A percentile compares a stretch with the other conserved stretches of the same genome.
phyloP scores from a whole-genome alignment of 2,329 filamentous ascomycete genomes.

The Trichoderma hamatum region DNA sequence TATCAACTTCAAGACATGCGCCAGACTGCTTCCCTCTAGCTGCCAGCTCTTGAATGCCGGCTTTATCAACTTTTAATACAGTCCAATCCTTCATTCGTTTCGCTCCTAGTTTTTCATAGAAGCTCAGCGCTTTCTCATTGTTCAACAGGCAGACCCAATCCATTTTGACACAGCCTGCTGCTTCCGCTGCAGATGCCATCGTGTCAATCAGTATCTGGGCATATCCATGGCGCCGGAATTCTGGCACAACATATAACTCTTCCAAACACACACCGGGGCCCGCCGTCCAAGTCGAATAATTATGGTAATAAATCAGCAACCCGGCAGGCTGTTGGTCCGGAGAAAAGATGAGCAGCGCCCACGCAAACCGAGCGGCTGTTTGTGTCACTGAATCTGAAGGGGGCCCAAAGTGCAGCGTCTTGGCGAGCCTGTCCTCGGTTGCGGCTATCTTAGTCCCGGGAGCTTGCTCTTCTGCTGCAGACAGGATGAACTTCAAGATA shows the following conservation, averaged over 20 bases:
- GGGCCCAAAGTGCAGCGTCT: background rate
- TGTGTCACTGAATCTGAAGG: background rate
- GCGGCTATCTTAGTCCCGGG: background rate
- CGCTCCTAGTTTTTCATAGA: slow-evolving; percentile 2
- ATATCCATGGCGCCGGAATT: slow-evolving; percentile 6
- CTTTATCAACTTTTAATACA: background rate
- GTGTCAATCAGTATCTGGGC: background rate
- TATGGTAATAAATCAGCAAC: background rate
- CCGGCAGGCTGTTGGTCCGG: background rate
- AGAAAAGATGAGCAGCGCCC: slow-evolving; percentile 7
- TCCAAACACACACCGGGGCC: slow-evolving; percentile 4
- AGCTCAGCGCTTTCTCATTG: background rate
- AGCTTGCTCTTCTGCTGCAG: slow-evolving; percentile 3
- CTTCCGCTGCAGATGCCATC: slow-evolving; percentile 10
- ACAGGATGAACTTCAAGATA: background rate
- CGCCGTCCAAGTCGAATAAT: slow-evolving; percentile 8
- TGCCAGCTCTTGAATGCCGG: background rate
- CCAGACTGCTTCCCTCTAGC: background rate
- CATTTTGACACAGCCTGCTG: slow-evolving; percentile 2
- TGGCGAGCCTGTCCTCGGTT: background rate
- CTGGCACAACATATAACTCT: slow-evolving; percentile 1
- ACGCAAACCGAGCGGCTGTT: background rate
- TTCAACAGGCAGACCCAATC: slow-evolving; percentile 4
- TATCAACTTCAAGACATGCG: background rate
- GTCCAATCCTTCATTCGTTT: background rate